A percentile compares a stretch with the other conserved stretches of the same genome.
Conservation (phyloP, 768 basidiomycete genomes). For the Termitomyces sp. region DNA sequence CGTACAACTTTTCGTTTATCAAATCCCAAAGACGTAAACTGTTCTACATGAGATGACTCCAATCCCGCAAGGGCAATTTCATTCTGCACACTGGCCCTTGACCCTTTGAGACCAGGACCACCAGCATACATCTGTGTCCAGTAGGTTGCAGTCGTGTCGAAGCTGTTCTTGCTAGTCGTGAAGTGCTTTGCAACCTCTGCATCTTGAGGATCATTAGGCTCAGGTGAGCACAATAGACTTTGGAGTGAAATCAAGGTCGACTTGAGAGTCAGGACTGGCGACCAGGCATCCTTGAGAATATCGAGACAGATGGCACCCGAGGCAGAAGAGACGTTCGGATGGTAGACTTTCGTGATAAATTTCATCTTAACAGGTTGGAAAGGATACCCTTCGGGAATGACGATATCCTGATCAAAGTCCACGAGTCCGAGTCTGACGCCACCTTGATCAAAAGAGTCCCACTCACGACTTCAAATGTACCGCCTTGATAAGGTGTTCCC, state of each 20-base stretch:
- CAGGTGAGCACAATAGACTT: slow-evolving; percentile 87
- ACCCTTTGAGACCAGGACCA: slow-evolving; percentile 47
- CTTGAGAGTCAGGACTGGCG: slow-evolving; percentile 91
- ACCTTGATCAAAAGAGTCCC: slow-evolving; percentile 11
- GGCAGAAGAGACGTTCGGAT: slow-evolving; percentile 92
- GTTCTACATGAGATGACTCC: slow-evolving; percentile 75
- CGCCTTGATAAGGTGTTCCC: slow-evolving; percentile 91
- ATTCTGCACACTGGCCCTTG: slow-evolving; percentile 44
- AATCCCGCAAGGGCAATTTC: slow-evolving; percentile 79
- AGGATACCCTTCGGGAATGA: slow-evolving; percentile 87
- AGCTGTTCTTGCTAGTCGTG: slow-evolving; percentile 79
- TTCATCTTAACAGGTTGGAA: slow-evolving; percentile 98
- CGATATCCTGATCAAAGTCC: slow-evolving; percentile 62
- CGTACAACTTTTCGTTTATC: slow-evolving; percentile 79
- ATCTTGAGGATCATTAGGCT: slow-evolving; percentile 96
- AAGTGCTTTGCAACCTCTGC: slow-evolving; percentile 98
- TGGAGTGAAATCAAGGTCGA: slow-evolving; percentile 94
- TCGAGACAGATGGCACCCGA: slow-evolving; percentile 95
- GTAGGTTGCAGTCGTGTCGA: slow-evolving; percentile 88
- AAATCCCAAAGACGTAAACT: slow-evolving; percentile 82
- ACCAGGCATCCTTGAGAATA: slow-evolving; percentile 88
- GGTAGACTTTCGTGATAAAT: slow-evolving; percentile 94
- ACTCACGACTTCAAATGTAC: slow-evolving; percentile 85
- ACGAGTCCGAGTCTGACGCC: background rate
- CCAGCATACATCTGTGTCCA: slow-evolving; percentile 94